Evolutionary conservation across 495 filamentous ascomycete species (phyloP), one percentile per base, ranked within the genome.

Genomic region (Talaromyces ruber): DNA sequence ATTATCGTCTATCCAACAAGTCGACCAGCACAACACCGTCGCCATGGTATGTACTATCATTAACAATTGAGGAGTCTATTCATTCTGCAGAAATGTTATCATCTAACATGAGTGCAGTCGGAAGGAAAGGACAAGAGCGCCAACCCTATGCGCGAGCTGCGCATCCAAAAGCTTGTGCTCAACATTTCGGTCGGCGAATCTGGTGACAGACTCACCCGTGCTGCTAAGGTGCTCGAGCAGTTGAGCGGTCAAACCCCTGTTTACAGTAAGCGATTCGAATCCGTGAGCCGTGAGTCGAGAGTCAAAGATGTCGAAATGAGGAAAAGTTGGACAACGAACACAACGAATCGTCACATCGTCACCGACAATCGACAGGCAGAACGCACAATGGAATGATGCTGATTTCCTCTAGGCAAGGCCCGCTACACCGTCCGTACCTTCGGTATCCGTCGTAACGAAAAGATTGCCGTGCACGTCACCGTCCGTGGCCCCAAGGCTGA

Each of bases 101-200:
- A 47, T 62, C 61, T 63, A 65, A 62, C 32, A 55, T 11, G 11
- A 55, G 28, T 63, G 52, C 72, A 80, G 72, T 80, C 81, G 67
- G 81, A 87, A 74, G 80, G 76, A 74, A 84, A 83, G 77, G 84
- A 91, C 74, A 93, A 98, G 84, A 81, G 82, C 80, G 81, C 84
- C 72, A 98, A 98, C 86, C 93, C 94, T 80, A 98, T 98, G 95
- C 89, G 92, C 81, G 93, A 98, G 84, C 90, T 99, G 76, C 90
- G 91, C 83, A 96, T 99, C 83, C 91, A 97, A 82, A 99, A 99
- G 86, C 91, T 99, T 80, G 94, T 98, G 77, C 93, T 99, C 75
- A 99, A 99, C 87, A 99, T 99, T 85, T 96, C 88, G 63, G 95
- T 99, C 76, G 95, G 95, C 81, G 95, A 99, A 85, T 98, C 95